Conservation (phyloP, 768 basidiomycete species). For the Tylopilus balloui region DNA sequence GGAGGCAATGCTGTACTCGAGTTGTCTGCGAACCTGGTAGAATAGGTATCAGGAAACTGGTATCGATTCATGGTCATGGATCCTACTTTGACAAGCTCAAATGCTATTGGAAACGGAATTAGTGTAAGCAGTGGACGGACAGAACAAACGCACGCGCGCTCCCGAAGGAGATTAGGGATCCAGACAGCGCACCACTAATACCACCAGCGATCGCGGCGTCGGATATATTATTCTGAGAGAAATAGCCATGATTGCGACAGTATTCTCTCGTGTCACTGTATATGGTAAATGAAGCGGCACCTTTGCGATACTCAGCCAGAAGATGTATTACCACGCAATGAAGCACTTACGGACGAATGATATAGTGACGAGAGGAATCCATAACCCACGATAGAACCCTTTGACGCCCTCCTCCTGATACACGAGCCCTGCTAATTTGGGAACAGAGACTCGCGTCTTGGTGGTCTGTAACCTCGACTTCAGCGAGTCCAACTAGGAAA, state of each 20-base stretch:
- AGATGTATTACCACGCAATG: neutral
- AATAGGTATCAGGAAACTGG: constrained; percentile 9
- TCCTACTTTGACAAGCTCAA: constrained; percentile 90
- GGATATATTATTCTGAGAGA: constrained; percentile 53
- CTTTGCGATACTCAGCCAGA: constrained; percentile 34
- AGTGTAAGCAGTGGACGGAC: constrained; percentile 17
- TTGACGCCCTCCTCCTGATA: constrained; percentile 81
- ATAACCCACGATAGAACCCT: constrained; percentile 87
- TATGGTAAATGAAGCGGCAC: constrained; percentile 88
- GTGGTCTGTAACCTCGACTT: constrained; percentile 91
- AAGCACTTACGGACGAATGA: constrained; percentile 84
- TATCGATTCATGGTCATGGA: neutral
- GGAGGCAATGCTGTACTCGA: constrained; percentile 88
- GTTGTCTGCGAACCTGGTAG: constrained; percentile 76
- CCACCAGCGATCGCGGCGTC: constrained; percentile 78
- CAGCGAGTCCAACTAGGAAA: constrained; percentile 79
- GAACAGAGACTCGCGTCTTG: constrained; percentile 69
- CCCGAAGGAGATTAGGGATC: constrained; percentile 82
- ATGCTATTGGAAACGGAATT: constrained; percentile 44
- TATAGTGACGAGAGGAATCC: constrained; percentile 93
- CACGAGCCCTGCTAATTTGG: constrained; percentile 63
- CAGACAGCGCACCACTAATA: constrained; percentile 82
- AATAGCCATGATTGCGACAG: constrained; percentile 53
- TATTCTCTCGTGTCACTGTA: constrained; percentile 81
- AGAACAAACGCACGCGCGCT: constrained; percentile 70